Conservation (phyloP, 352 stramenopile species). For the Pythium biforme region DNA sequence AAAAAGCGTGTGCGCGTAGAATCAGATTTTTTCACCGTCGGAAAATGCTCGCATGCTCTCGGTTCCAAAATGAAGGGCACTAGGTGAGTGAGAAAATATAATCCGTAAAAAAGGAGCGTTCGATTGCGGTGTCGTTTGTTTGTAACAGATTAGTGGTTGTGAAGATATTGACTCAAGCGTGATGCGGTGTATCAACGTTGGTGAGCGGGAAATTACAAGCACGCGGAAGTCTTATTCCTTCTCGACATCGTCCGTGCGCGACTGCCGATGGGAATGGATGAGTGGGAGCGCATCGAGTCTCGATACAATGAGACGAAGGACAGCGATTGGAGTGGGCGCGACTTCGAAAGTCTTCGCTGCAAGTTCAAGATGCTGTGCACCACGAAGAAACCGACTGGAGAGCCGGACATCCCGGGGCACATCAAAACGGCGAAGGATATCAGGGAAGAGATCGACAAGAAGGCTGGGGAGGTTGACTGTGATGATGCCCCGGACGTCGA, state of each 20-base stretch:
- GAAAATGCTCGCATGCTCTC: conserved; percentile 4
- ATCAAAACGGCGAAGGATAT: background rate
- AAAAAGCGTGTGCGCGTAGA: conserved; percentile 1
- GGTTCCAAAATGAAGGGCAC: conserved; percentile 1
- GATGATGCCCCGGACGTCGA: background rate
- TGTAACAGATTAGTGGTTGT: background rate
- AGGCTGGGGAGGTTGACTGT: background rate
- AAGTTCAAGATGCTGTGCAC: background rate
- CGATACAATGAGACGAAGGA: background rate
- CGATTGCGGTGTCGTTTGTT: conserved; percentile 9
- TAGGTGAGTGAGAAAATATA: conserved; percentile 4
- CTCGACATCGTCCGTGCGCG: background rate
- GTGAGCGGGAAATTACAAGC: conserved; percentile 1
- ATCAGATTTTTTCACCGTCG: conserved; percentile 14
- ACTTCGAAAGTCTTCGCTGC: background rate
- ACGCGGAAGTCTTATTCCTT: background rate
- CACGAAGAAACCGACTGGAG: background rate
- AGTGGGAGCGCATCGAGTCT: background rate
- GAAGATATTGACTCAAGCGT: background rate
- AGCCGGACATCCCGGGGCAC: background rate
- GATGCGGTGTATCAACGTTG: conserved; percentile 6
- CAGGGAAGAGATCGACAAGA: background rate
- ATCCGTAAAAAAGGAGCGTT: background rate
- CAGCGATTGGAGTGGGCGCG: background rate
- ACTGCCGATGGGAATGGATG: background rate